These are phyloP conservation scores for Oryza australiensis DNA, from an alignment of 176 grass and related monocot genomes.

Conservation along the genomic window DNA sequence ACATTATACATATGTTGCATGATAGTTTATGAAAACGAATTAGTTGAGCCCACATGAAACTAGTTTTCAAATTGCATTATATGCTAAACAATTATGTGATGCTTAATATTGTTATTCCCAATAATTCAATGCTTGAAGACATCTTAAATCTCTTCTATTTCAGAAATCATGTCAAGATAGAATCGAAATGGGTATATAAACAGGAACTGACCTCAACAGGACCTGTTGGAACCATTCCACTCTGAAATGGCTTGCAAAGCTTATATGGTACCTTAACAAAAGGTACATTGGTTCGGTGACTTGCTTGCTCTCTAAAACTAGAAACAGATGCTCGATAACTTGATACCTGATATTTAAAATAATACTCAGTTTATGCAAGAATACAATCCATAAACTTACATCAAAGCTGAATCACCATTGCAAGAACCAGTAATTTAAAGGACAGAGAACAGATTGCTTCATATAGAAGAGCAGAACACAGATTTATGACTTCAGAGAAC, in stretches of 20 bases:
- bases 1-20: neutral
- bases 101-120: neutral
- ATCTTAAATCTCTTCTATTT: neutral
- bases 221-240: conserved; percentile 58
- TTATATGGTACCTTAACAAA: conserved; percentile 65
- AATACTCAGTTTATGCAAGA: neutral
- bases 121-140: neutral
- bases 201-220: conserved; percentile 69
- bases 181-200: neutral
- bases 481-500: conserved; percentile 4
- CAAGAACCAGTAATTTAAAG: conserved; percentile 9
- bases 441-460: neutral
- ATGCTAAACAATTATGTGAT: neutral
- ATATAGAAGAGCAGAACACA: neutral
- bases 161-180: neutral
- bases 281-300: conserved; percentile 52
- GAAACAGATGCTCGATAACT: conserved; percentile 88
- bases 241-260: conserved; percentile 78
- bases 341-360: conserved; percentile 62
- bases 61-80: conserved; percentile 13
- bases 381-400: neutral
- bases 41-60: neutral
- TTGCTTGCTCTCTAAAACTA: conserved; percentile 95
- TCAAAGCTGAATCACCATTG: neutral
- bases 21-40: neutral